Percentiles rank a stretch among this genome's conserved stretches.
These are phyloP conservation scores for Penicillium sumatraense DNA, from an alignment of 2,329 filamentous ascomycete genomes.

Conservation along the genomic window DNA sequence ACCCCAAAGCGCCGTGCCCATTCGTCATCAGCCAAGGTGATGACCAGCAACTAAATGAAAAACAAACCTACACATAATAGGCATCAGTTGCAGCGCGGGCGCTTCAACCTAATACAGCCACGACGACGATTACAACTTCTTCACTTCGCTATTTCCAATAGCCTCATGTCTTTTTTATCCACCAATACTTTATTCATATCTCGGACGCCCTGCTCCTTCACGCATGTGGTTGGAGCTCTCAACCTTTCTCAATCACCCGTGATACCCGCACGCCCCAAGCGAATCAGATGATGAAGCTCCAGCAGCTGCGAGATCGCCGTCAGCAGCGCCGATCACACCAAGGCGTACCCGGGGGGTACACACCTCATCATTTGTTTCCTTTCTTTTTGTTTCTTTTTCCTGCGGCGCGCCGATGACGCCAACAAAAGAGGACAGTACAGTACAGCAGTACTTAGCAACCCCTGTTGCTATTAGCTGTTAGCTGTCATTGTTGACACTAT, in stretches of 20 bases:
- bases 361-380: background rate
- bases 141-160: constrained; percentile 4
- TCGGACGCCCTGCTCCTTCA: constrained; percentile 1
- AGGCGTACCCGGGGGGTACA: background rate
- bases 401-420: constrained; percentile 1
- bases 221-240: background rate
- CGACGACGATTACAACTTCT: constrained; percentile 6
- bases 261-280: constrained; percentile 9
- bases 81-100: constrained; percentile 24
- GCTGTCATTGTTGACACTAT: too few relatives aligned
- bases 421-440: background rate
- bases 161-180: constrained; percentile 9
- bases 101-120: constrained; percentile 12
- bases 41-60: constrained; percentile 2
- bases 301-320: constrained; percentile 12
- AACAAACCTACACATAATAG: background rate
- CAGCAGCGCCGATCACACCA: constrained; percentile 16
- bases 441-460: background rate
- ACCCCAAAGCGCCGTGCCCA: constrained; percentile 34
- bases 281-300: constrained; percentile 13
- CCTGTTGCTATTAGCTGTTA: too few relatives aligned
- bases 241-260: constrained; percentile 9
- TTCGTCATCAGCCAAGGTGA: constrained; percentile 26
- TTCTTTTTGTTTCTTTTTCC: background rate
- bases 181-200: background rate